These are phyloP conservation scores for Luffa acutangula DNA, from an alignment of 306 rosid species.

Conservation along the genomic window DNA sequence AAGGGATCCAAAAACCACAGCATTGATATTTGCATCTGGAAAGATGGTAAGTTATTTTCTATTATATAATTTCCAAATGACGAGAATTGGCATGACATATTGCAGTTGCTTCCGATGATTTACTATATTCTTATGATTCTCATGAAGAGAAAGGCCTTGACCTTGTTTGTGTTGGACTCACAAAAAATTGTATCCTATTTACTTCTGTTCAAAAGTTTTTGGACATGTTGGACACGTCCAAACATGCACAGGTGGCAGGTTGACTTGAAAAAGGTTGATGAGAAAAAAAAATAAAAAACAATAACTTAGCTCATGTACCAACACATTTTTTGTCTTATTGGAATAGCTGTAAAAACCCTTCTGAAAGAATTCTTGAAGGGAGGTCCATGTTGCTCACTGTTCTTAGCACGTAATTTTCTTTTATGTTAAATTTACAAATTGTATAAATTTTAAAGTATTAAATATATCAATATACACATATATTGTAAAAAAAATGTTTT, in stretches of 20 bases:
- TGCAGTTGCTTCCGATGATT: background rate
- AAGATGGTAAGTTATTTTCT: constrained; percentile 58
- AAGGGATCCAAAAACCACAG: constrained; percentile 95
- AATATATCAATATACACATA: too few species aligned
- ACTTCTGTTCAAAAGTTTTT: too few species aligned
- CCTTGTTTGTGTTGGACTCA: background rate
- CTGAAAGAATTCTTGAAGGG: background rate
- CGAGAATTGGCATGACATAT: background rate
- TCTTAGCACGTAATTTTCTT: background rate
- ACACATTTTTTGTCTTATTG: background rate
- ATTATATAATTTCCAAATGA: background rate
- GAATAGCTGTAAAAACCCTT: background rate
- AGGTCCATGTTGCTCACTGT: background rate
- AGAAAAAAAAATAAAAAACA: too few species aligned
- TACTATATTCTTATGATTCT: background rate
- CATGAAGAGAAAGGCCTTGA: background rate
- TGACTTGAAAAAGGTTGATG: background rate
- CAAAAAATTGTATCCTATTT: background rate
- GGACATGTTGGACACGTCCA: background rate
- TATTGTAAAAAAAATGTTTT: too few species aligned
- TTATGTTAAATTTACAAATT: background rate
- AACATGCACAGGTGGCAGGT: background rate
- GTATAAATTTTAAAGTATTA: background rate
- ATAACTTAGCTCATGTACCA: too few species aligned
- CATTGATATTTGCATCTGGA: constrained; percentile 90